These are phyloP conservation scores for Patellifolia procumbens DNA, from an alignment of 179 eudicot genomes.

Conservation along the genomic window DNA sequence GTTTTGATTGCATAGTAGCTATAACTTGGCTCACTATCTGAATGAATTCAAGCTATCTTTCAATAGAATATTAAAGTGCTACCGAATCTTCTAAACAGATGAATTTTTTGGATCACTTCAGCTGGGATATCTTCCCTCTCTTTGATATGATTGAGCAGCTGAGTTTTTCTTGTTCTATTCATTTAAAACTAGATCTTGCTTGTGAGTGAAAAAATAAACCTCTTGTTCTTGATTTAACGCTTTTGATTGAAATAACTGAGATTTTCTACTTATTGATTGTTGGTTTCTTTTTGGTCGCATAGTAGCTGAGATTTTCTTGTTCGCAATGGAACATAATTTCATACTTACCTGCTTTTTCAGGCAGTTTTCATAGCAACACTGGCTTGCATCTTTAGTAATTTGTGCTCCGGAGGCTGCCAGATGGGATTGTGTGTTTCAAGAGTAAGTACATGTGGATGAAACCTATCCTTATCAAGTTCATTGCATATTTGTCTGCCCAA, in stretches of 20 bases:
- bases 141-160: not conserved
- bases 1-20: not conserved
- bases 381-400: conserved; percentile 13
- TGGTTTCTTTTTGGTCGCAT: no score
- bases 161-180: not conserved
- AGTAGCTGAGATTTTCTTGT: no score
- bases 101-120: not conserved
- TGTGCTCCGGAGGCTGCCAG: conserved; percentile 11
- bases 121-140: not conserved
- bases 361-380: not conserved
- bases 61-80: not conserved
- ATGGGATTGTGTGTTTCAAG: conserved; percentile 44
- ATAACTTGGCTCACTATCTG: not conserved
- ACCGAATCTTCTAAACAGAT: not conserved
- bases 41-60: not conserved
- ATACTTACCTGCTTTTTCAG: not conserved
- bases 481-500: not conserved
- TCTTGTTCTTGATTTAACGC: no score
- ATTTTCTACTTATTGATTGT: no score
- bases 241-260: no score
- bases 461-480: not conserved
- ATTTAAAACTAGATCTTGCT: not conserved
- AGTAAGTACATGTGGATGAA: conserved; percentile 22
- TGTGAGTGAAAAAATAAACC: not conserved
- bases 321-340: not conserved